Percentiles rank a stretch among this genome's conserved stretches.
Conservation (phyloP, 768 basidiomycete genomes). For the Boletus vinaceobasis region DNA sequence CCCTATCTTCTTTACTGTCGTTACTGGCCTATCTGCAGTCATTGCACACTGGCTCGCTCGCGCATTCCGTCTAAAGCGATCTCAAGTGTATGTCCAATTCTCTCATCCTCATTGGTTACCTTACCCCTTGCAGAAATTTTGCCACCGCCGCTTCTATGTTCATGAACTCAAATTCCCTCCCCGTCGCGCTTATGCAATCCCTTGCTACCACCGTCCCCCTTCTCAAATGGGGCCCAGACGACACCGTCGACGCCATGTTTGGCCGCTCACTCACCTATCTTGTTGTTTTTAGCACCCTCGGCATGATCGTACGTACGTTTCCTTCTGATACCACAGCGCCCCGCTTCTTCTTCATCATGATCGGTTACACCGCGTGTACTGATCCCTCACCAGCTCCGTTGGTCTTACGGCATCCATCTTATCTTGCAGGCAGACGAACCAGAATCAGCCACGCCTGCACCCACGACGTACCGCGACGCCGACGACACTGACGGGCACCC, state of each 20-base stretch:
- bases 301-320: constrained; percentile 75
- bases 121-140: constrained; percentile 50
- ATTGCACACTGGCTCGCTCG: constrained; percentile 63
- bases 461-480: constrained; percentile 7
- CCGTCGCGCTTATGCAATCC: constrained; percentile 91
- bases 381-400: constrained; percentile 60
- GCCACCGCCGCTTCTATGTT: constrained; percentile 82
- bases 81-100: constrained; percentile 63
- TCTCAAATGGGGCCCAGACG: constrained; percentile 77
- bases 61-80: constrained; percentile 62
- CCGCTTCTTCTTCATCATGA: background rate
- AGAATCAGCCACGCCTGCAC: background rate
- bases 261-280: constrained; percentile 88
- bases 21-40: constrained; percentile 67
- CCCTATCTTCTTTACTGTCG: constrained; percentile 78
- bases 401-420: constrained; percentile 89
- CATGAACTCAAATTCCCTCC: constrained; percentile 94
- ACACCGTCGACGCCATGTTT: constrained; percentile 84
- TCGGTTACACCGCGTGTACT: background rate
- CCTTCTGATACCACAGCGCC: background rate
- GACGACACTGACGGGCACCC: constrained; percentile 1
- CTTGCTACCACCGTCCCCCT: constrained; percentile 80
- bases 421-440: constrained; percentile 49
- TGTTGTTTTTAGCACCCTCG: constrained; percentile 90
- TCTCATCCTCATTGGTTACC: background rate